Evolutionary conservation across 805 yeast species (phyloP).

Genomic region (Wickerhamomyces chaumierensis): DNA sequence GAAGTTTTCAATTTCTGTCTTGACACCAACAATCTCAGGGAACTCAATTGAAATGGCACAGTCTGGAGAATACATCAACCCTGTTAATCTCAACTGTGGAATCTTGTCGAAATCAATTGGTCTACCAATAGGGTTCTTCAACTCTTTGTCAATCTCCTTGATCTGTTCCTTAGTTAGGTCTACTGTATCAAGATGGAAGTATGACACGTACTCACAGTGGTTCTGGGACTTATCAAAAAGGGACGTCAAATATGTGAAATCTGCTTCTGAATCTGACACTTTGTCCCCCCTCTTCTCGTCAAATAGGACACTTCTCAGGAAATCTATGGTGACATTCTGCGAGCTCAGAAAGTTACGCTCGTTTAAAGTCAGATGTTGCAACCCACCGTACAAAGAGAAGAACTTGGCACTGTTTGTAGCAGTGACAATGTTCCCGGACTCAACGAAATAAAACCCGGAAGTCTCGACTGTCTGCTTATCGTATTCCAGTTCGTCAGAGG

Average conservation of each 20-base stretch:
- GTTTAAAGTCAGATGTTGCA: conserved; percentile 38
- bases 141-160: conserved; percentile 57
- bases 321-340: conserved; percentile 30
- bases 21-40: conserved; percentile 37
- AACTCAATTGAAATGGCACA: conserved; percentile 54
- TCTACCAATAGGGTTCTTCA: conserved; percentile 63
- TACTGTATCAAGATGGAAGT: conserved; percentile 59
- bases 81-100: conserved; percentile 48
- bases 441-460: conserved; percentile 55
- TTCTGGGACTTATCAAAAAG: conserved; percentile 21
- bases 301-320: conserved; percentile 29
- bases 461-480: conserved; percentile 40
- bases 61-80: conserved; percentile 76
- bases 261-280: conserved; percentile 7
- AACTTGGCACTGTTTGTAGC: conserved; percentile 55
- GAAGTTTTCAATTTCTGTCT: conserved; percentile 33
- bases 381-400: conserved; percentile 47
- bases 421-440: conserved; percentile 50
- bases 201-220: conserved; percentile 64
- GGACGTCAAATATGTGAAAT: conserved; percentile 14
- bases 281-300: not conserved
- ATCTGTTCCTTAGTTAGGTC: conserved; percentile 41
- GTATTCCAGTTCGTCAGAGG: conserved; percentile 34
- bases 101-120: conserved; percentile 42
- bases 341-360: conserved; percentile 33